phyloP scores from a whole-genome alignment of 257 asterid species.

The Jacaranda mimosifolia region DNA sequence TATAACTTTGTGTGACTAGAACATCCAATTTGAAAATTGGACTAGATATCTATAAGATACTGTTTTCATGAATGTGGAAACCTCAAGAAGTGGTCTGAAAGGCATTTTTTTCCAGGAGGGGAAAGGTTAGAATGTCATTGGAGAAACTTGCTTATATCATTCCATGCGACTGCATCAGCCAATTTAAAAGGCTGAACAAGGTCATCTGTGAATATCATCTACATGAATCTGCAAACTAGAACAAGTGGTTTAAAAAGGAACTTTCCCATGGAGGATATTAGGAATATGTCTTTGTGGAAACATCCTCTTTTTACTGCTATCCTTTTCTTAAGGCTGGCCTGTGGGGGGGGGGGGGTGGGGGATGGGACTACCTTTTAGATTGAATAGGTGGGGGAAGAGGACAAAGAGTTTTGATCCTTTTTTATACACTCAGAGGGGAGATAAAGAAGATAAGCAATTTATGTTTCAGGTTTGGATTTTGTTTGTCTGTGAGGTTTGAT shows the following conservation, averaged over 20 bases:
- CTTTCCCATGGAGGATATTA: neutral
- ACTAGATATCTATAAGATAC: neutral
- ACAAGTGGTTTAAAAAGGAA: neutral
- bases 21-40: conserved; percentile 13
- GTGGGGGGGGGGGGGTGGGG: neutral
- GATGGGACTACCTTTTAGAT: neutral
- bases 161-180: neutral
- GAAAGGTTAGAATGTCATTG: conserved; percentile 3
- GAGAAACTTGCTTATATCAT: conserved; percentile 1
- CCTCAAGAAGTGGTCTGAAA: neutral
- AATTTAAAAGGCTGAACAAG: neutral
- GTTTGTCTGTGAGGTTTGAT: neutral
- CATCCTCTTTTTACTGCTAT: neutral
- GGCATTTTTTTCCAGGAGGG: neutral
- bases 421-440: neutral
- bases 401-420: neutral
- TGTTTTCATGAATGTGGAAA: neutral
- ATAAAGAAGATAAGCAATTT: neutral
- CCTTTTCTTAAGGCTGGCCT: neutral
- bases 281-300: neutral
- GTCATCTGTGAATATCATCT: neutral
- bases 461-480: conserved; percentile 4
- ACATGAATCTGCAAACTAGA: neutral
- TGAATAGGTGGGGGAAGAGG: neutral
- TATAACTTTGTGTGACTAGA: neutral